A percentile compares a stretch with the other conserved stretches of the same genome.
phyloP scores from a whole-genome alignment of 139 green algal genomes.

The Chlorella sp. region DNA sequence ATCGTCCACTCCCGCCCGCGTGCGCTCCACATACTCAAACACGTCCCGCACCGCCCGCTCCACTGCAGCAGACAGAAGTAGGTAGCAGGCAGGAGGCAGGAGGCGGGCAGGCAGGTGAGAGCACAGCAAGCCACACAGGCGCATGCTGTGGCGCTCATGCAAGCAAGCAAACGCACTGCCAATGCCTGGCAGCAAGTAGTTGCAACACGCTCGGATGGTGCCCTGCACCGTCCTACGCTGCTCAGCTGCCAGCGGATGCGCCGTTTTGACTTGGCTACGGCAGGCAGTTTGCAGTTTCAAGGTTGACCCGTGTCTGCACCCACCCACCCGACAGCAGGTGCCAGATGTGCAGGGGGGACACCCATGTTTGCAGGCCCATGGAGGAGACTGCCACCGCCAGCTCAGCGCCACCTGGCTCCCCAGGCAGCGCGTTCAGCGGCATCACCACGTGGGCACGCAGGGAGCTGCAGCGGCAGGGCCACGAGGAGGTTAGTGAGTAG shows the following conservation, averaged over 20 bases:
- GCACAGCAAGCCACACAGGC: not conserved
- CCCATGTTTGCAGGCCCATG: conserved; percentile 51
- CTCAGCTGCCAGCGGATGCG: too few species aligned
- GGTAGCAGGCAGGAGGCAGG: not conserved
- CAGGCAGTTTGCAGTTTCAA: too few species aligned
- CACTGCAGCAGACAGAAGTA: not conserved
- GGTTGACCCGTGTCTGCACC: not conserved
- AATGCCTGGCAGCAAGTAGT: too few species aligned
- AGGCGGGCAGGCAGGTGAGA: not conserved
- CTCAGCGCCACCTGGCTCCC: conserved; percentile 27
- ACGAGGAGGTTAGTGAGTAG: not conserved
- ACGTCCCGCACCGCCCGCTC: conserved; percentile 13
- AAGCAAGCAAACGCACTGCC: too few species aligned
- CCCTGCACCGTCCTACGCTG: too few species aligned
- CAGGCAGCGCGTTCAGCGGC: conserved; percentile 25
- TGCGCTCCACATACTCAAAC: conserved; percentile 17
- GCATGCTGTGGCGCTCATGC: not conserved
- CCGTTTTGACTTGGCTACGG: not conserved
- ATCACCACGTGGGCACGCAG: conserved; percentile 21
- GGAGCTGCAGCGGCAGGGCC: not conserved
- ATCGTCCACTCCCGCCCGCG: not conserved
- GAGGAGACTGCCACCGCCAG: conserved; percentile 9
- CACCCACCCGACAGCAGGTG: conserved; percentile 55
- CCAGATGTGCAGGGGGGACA: conserved; percentile 61
- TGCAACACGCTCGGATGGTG: too few species aligned